Base-by-base conservation (phyloP, 2,329 filamentous ascomycete genomes). In the Escovopsis sp. region DNA sequence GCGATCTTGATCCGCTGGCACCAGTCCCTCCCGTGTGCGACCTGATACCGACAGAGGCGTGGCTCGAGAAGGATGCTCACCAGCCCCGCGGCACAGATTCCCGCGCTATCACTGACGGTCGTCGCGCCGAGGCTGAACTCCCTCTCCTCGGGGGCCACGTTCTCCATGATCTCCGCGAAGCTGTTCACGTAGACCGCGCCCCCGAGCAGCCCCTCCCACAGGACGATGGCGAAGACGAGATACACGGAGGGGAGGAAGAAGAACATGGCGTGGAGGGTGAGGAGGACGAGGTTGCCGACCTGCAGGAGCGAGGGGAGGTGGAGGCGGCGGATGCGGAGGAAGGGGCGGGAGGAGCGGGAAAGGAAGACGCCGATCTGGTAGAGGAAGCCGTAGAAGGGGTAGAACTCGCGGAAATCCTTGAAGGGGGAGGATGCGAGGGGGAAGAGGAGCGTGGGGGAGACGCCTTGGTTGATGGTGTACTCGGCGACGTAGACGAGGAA, bases 381-480 rank as follows among this genome's bases (percentile, higher is more conserved):
- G 41, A 96, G 78, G 38, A 92, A 87, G 43, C 81, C 81, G 56
- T 98, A 98, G 42, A 88, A 84, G 1, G 88, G 87, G 50, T 98
- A 98, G 55, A 94, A 96, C 23, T 78, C 79, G 28, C 88, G 78
- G 53, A 77, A 90, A 45, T 84, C 72, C 23, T 63, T 60, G 53
- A 96, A 96, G 0, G 90, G 90, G 1, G 82, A 79, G 10, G 70
- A 58, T 1, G 66, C 52, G 1, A 94, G 65, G 0, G 87, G 85
- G 52, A 94, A 98, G 4, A 98, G 70, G 0, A 96, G 65, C 0
- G 86, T 94, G 1, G 90, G 88, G 0, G 85, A 68, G 1, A 96
- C 85, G 26, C 87, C 88, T 61, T 94, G 87, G 60, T 96, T 96
- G 57, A 96, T 94, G 37, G 83, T 92, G 55, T 98, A 98, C 62